A percentile compares a stretch with the other conserved stretches of the same genome.
Evolutionary conservation across 257 asterid species (phyloP).

Genomic region (Striga asiatica): DNA sequence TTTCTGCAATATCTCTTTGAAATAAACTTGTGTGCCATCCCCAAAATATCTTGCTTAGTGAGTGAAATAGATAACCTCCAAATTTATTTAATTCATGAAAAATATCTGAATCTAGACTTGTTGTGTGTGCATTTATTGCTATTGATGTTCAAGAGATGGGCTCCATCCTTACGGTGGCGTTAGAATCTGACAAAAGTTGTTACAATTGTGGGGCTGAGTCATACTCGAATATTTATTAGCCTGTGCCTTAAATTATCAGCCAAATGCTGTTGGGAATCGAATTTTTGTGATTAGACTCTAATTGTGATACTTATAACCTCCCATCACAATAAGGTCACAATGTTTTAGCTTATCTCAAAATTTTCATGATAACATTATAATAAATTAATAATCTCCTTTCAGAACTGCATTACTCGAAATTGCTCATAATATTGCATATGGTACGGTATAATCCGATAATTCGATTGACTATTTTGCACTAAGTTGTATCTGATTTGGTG

Average conservation of each 20-base stretch:
- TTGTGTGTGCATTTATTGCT: neutral
- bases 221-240: too few species aligned
- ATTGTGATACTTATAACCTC: neutral
- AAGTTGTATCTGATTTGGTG: neutral
- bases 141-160: neutral
- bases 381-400: neutral
- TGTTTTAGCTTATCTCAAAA: too few species aligned
- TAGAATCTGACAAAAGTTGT: constrained; percentile 13
- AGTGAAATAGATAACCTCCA: neutral
- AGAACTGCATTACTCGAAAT: neutral
- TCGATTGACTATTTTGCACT: too few species aligned
- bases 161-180: too few species aligned
- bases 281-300: neutral
- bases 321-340: too few species aligned
- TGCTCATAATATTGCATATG: neutral
- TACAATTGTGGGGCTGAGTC: too few species aligned
- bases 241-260: too few species aligned
- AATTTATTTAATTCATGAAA: too few species aligned
- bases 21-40: too few species aligned
- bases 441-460: too few species aligned
- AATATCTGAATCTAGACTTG: neutral
- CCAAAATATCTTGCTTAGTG: neutral
- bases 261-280: too few species aligned
- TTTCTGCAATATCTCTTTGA: too few species aligned
- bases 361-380: neutral